Evolutionary conservation across 1,284 basidiomycete species (phyloP).

Genomic region (Apiotrichum akiyoshidainum): DNA sequence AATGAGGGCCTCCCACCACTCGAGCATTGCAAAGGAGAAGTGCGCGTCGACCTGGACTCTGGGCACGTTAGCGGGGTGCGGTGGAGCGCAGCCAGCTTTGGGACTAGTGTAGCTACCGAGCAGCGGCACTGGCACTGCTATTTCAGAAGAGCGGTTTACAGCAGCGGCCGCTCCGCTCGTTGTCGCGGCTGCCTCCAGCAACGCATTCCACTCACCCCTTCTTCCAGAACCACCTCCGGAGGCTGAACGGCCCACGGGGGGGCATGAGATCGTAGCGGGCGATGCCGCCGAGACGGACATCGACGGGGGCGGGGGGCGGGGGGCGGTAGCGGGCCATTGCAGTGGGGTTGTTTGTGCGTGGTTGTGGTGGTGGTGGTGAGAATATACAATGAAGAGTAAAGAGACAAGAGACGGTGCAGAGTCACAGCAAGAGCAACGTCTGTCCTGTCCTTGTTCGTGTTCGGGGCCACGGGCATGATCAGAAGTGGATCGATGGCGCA

Average conservation of each 20-base stretch:
- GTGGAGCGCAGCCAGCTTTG: not conserved
- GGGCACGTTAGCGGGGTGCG: not conserved
- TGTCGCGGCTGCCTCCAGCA: not conserved
- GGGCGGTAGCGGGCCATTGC: constrained; percentile 28
- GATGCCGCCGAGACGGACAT: constrained; percentile 18
- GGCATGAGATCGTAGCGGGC: constrained; percentile 20
- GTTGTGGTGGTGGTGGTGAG: not conserved
- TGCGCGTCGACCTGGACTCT: constrained; percentile 45
- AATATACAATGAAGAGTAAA: not conserved
- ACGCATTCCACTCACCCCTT: constrained; percentile 22
- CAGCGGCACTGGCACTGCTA: not conserved
- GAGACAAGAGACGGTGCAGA: not conserved
- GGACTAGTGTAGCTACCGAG: too few species aligned
- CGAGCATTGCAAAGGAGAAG: constrained; percentile 47
- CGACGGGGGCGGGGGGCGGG: constrained; percentile 23
- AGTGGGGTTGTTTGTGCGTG: not conserved
- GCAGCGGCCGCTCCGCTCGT: too few species aligned
- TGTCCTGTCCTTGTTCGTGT: too few species aligned
- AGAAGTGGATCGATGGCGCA: constrained; percentile 1
- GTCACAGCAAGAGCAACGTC: not conserved
- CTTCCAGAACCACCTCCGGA: constrained; percentile 33
- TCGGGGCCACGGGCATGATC: too few species aligned
- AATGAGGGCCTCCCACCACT: constrained; percentile 47
- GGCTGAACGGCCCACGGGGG: constrained; percentile 14
- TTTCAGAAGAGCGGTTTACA: not conserved